Evolutionary conservation across 2,329 filamentous ascomycete genomes (phyloP), one percentile per base, ranked within the genome.

Genomic region (Fusarium sp.): DNA sequence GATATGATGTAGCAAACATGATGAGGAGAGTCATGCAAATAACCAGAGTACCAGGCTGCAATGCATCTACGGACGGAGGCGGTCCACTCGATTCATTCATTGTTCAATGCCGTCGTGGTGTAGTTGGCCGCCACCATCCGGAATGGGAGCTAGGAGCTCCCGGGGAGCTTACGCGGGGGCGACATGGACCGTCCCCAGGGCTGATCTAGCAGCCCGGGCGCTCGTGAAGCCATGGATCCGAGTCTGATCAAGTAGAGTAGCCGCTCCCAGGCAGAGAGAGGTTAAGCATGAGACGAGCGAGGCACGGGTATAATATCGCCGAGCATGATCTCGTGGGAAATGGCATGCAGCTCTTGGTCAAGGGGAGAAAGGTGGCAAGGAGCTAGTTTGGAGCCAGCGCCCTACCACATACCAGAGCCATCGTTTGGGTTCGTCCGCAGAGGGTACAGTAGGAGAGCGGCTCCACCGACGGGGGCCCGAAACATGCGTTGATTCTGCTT

Each of bases 401-500:
- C 31, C 50, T 14, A 53, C 34, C 40, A 58, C 69, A 71, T 71
- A 61, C 68, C 69, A 69, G 65, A 62, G 60, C 36, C 10, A 53
- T 51, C 16, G 46, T 27, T 33, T 40, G 34, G 31, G 44, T 27
- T 63, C 36, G 16, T 62, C 54, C 31, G 27, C 31, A 46, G 55
- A 58, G 56, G 60, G 57, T 40, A 18, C 36, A 40, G 29, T 31
- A 49, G 18, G 16, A 27, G 42, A 44, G 54, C 55, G 34, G 25
- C 55, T 51, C 55, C 58, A 44, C 44, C 23, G 23, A 29, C 44
- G 9, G 44, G 23, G 44, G 8, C 44, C 44, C 44, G 44, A 49
- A 49, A 49, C 55, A 60, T 54, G 23, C 49, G 38, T 46, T 49
- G 57, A 68, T 70, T 61, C 64, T 70, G 68, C 61, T 70, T 70